Base-by-base conservation (phyloP, 352 stramenopile genomes). In the Bremia lactucae region DNA sequence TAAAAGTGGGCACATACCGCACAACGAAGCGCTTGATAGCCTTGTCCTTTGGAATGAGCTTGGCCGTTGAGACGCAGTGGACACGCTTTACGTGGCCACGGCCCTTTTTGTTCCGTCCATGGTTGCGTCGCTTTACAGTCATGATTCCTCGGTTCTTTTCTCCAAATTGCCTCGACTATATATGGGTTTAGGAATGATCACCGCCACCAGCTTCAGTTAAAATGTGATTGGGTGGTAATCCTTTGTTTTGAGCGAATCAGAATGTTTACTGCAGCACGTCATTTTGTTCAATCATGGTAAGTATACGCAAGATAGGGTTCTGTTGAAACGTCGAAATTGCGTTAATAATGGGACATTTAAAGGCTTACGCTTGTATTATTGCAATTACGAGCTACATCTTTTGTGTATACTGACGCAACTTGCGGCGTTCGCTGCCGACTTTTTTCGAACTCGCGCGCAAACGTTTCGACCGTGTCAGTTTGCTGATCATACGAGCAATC, bases 81-180 rank as follows among this genome's bases (percentile, higher is more conserved):
- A 99, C 95, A 68, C 94, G 92, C 73, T 98, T 98, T 55, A 98
- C 95, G 85, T 99, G 95, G 70, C 95, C 95, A 61, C 95, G 94
- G 66, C 91, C 92, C 73, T 98, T 96, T 87, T 98, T 98, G 91
- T 98, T 98, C 66, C 95, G 85, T 77, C 95, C 95, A 77, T 98
- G 94, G 73, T 98, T 98, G 58, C 95, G 86, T 65, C 95, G 86
- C 79, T 99, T 99, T 51, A 99, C 95, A 82, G 95, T 98, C 95
- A 99, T 98, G 47, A 72, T 96, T 70, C 57, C 66, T 85, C 52
- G 51, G 64, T 78, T 73, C 73, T 81, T 83, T 87, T 87, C 77
- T 89, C 72, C 71, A 83, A 87, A 87, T 75, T 88, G 59, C 70
- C 52, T 61, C 47, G 49, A 44, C 35, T 34, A 37, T 15, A 37